Base-by-base conservation (phyloP, 345 rosid genomes). In the Raphanus sativus region DNA sequence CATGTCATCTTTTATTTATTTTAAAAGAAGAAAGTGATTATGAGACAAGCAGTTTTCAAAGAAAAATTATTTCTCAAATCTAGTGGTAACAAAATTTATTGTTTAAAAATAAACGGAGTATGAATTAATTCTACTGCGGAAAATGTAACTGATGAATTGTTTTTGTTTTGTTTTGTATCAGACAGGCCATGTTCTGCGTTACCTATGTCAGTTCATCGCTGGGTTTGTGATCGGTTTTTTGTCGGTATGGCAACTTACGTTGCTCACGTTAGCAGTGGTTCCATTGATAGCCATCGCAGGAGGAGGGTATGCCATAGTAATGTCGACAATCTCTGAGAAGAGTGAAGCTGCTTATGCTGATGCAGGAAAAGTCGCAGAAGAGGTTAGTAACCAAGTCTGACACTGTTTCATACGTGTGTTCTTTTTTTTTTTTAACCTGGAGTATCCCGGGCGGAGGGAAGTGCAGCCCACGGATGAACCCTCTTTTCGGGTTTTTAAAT, bases 321-420 rank as follows among this genome's bases (percentile, higher is more conserved):
- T 92, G 92, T 86, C 96, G 9, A 88, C 87, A 5, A 76, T 90
- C 71, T 92, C 98, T 11, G 85, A 88, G 69, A 90, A 89, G 76
- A 86, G 93, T 17, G 94, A 90, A 85, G 88, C 90, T 70, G 92
- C 96, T 79, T 90, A 90, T 77, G 89, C 91, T 28, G 90, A 90
- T 81, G 92, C 94, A 7, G 97, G 94, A 10, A 90, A 88, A 70
- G 81, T 86, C 8, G 94, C 91, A 13, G 90, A 90, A 75, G 97
- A 93, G 94, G 96, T 90, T 80, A 70, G 65, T 30, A 33, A 40
- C 40, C 6, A 55, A 33, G 12, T 2, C 38, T 65, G 42, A 34
- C 2, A 61, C 17, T 74, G 69, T 34, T 24, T 54, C 30, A 24
- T 21, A 28, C 55, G 0, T 62, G 10, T 13, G 32, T 59, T 40